A percentile compares a stretch with the other conserved stretches of the same genome.
phyloP scores from a whole-genome alignment of 371 early-diverging fungal species.

The Blakeslea trispora region DNA sequence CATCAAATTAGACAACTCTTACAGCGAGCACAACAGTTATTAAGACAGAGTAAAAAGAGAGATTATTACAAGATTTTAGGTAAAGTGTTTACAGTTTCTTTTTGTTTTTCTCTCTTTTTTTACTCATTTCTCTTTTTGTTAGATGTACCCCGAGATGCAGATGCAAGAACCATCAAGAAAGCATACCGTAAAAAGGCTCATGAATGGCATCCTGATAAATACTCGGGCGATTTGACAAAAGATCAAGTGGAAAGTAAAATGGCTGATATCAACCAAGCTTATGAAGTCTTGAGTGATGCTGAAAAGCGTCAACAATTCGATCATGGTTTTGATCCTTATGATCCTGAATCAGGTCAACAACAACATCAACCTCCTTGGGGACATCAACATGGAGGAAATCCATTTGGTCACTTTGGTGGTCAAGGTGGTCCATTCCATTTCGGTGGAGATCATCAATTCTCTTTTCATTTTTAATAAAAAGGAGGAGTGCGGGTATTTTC shows the following conservation, averaged over 20 bases:
- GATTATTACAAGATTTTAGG: constrained; percentile 95
- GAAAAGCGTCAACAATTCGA: constrained; percentile 76
- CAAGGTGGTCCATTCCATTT: constrained; percentile 55
- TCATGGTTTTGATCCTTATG: constrained; percentile 92
- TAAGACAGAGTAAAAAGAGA: constrained; percentile 67
- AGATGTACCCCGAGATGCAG: constrained; percentile 75
- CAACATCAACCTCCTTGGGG: constrained; percentile 27
- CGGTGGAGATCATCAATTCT: constrained; percentile 43
- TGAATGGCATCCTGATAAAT: constrained; percentile 88
- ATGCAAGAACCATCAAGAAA: constrained; percentile 82
- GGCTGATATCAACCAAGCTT: constrained; percentile 90
- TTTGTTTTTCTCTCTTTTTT: no score
- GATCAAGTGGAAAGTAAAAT: constrained; percentile 86
- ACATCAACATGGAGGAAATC: constrained; percentile 41
- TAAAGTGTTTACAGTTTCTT: no score
- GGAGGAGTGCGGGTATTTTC: neutral
- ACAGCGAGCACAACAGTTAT: constrained; percentile 62
- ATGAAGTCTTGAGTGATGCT: constrained; percentile 85
- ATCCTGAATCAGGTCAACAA: constrained; percentile 59
- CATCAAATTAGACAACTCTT: constrained; percentile 2
- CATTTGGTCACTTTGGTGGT: constrained; percentile 58
- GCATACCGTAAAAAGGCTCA: constrained; percentile 89
- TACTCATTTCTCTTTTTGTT: no score
- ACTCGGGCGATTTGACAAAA: constrained; percentile 72
- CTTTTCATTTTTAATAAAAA: constrained; percentile 16